These are phyloP conservation scores for Rosa lucieae DNA, from an alignment of 306 rosid species.

Conservation along the genomic window DNA sequence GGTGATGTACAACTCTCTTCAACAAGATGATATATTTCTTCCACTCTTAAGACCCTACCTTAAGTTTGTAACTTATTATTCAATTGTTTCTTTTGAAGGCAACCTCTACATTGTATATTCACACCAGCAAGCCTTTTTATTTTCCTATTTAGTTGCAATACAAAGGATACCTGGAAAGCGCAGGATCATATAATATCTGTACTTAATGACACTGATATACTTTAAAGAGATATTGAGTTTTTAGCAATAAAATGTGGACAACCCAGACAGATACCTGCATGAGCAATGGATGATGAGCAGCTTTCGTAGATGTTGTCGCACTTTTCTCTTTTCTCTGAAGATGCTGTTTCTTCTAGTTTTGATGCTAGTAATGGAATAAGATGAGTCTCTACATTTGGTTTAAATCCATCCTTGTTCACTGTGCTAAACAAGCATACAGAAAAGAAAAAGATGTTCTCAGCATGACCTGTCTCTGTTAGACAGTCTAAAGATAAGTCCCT, in stretches of 20 bases:
- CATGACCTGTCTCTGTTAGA: neutral
- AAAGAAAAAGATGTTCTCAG: slow-evolving; percentile 15
- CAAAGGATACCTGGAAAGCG: neutral
- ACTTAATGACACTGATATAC: neutral
- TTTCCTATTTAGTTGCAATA: neutral
- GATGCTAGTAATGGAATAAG: slow-evolving; percentile 82
- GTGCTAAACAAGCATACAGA: slow-evolving; percentile 62
- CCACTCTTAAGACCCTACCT: no score
- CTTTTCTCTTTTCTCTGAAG: slow-evolving; percentile 60
- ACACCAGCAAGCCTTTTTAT: neutral
- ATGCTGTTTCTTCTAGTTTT: slow-evolving; percentile 56
- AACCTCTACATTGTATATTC: neutral
- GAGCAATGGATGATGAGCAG: slow-evolving; percentile 68
- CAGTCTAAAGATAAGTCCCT: neutral
- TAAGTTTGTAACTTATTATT: neutral
- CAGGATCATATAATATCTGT: neutral
- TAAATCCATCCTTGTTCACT: slow-evolving; percentile 94
- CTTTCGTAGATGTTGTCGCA: slow-evolving; percentile 46
- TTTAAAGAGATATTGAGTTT: neutral
- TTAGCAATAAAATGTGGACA: slow-evolving; percentile 6
- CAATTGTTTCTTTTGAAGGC: neutral
- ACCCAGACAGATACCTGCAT: slow-evolving; percentile 53
- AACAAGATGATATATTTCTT: neutral
- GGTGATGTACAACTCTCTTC: neutral
- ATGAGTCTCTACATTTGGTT: slow-evolving; percentile 89